Conservation (phyloP, 2,329 filamentous ascomycete species). For the Elsinoe arachidis region DNA sequence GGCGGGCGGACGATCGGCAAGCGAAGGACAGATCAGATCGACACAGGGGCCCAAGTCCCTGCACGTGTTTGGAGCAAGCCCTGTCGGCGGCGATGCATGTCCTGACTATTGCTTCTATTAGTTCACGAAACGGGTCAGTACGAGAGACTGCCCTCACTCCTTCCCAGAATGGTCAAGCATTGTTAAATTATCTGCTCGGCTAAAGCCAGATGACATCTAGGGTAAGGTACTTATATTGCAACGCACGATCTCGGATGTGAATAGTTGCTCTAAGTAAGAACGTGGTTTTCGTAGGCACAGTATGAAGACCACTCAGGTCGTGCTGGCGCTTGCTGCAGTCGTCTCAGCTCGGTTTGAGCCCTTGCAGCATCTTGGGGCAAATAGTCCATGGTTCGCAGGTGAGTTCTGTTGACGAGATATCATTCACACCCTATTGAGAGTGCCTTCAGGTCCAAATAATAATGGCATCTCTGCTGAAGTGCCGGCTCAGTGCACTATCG, state of each 20-base stretch:
- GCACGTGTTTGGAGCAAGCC: not conserved
- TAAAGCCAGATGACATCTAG: not conserved
- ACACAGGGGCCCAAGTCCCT: slow-evolving; percentile 3
- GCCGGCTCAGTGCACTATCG: slow-evolving; percentile 49
- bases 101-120: not conserved
- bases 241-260: not conserved
- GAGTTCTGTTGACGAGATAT: not conserved
- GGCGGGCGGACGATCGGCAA: not conserved
- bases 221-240: slow-evolving; percentile 5
- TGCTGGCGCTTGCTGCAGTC: not conserved
- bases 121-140: not conserved
- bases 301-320: not conserved
- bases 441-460: slow-evolving; percentile 44
- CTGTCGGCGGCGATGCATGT: not conserved
- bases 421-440: not conserved
- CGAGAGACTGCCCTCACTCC: not conserved
- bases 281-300: not conserved
- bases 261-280: not conserved
- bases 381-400: slow-evolving; percentile 29
- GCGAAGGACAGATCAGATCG: slow-evolving; percentile 4
- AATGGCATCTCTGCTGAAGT: slow-evolving; percentile 46
- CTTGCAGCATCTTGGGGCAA: slow-evolving; percentile 30
- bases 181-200: slow-evolving; percentile 3
- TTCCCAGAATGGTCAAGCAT: not conserved
- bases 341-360: not conserved